Evolutionary conservation across 345 rosid genomes (phyloP).

Genomic region (Conringia planisiliqua): DNA sequence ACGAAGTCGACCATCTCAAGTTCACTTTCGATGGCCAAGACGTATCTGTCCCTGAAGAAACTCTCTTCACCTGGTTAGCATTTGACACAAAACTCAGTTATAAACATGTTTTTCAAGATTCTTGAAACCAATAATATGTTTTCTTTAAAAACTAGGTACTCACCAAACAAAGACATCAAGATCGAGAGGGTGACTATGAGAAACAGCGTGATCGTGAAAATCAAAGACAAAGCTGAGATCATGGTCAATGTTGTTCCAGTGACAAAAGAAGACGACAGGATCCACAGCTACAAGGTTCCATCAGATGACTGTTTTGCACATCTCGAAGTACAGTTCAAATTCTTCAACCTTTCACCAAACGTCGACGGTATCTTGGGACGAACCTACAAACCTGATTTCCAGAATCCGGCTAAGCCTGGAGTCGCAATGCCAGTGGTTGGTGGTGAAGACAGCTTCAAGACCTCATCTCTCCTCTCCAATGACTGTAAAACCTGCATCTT

Average conservation of each 20-base stretch:
- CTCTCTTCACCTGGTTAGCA: conserved; percentile 52
- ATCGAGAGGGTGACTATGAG: conserved; percentile 53
- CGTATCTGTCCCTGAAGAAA: conserved; percentile 43
- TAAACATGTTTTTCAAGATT: not conserved
- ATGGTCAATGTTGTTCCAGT: conserved; percentile 65
- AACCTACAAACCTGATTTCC: conserved; percentile 60
- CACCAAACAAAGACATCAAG: conserved; percentile 42
- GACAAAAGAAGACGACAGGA: conserved; percentile 61
- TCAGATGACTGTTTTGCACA: conserved; percentile 60
- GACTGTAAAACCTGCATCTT: conserved; percentile 44
- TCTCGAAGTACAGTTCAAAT: conserved; percentile 61
- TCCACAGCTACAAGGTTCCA: conserved; percentile 58
- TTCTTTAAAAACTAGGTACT: conserved; percentile 16
- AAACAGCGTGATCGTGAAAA: conserved; percentile 48
- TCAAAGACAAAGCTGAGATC: conserved; percentile 48
- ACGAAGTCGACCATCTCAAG: conserved; percentile 50
- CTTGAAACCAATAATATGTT: not conserved
- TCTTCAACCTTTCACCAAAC: conserved; percentile 50
- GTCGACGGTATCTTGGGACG: conserved; percentile 69
- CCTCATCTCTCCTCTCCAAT: conserved; percentile 44
- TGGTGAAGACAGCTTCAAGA: conserved; percentile 57
- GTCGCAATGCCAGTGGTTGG: conserved; percentile 61
- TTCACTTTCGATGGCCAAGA: conserved; percentile 53
- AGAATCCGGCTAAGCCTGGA: conserved; percentile 62
- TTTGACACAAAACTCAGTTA: not conserved